phyloP scores from a whole-genome alignment of 1,284 basidiomycete species.

The Somion occarium region DNA sequence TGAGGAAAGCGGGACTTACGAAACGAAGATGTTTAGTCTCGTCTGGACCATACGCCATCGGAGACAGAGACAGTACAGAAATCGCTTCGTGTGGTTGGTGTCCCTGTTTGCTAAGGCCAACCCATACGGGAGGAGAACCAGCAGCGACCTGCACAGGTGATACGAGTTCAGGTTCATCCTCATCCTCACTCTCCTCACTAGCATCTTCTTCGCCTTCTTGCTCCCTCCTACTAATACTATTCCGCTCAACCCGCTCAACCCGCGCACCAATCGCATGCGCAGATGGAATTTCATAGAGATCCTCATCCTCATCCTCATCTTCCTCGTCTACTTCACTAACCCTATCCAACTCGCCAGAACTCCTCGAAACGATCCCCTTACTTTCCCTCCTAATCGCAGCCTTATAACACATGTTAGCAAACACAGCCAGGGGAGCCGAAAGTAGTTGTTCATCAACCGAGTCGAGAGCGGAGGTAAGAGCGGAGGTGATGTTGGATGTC shows the following conservation, averaged over 20 bases:
- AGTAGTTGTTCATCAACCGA: constrained; percentile 1
- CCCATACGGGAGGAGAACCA: neutral
- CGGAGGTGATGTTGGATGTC: no score
- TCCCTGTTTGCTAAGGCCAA: neutral
- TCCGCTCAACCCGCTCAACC: neutral
- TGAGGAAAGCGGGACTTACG: neutral
- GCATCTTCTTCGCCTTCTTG: neutral
- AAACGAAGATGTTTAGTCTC: neutral
- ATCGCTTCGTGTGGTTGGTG: neutral
- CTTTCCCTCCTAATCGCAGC: neutral
- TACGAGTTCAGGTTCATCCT: constrained; percentile 5
- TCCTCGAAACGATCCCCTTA: neutral
- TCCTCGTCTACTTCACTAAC: constrained; percentile 2
- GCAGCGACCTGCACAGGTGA: constrained; percentile 1
- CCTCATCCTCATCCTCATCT: neutral
- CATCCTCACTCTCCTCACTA: neutral
- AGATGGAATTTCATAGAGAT: neutral
- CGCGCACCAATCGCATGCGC: neutral
- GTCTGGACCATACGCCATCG: neutral
- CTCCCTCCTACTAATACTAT: neutral
- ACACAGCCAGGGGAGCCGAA: constrained; percentile 1
- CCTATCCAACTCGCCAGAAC: neutral
- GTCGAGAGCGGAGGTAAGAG: neutral
- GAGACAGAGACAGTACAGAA: neutral
- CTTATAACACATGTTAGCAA: constrained; percentile 3